Base-by-base conservation (phyloP, 305 asterid genomes). In the Fraxinus sp. region DNA sequence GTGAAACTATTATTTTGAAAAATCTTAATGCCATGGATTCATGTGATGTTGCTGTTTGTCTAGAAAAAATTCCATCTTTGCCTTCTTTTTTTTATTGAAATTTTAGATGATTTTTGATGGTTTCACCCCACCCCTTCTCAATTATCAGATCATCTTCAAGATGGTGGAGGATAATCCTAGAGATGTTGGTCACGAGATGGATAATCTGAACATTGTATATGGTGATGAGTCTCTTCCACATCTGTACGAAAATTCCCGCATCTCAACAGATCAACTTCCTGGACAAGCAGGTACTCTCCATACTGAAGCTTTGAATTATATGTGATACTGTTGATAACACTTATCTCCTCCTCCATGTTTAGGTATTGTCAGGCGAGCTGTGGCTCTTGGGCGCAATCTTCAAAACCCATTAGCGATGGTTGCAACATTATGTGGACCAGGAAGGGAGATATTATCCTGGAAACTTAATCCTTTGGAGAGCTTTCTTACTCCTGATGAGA, bases 161-260 rank as follows among this genome's bases (percentile, higher is more conserved):
- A 92, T 94, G 98, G 98, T 96, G 88, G 99, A 96, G 90, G 95
- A 94, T 86, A 93, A 94, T 89, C 99, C 99, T 22, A 93, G 98
- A 88, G 99, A 96, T 85, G 95, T 94, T 82, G 97, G 97, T 80
- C 96, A 89, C 46, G 98, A 92, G 91, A 91, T 96, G 97, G 98
- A 94, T 88, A 95, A 95, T 83, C 88, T 96, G 89, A 92, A 95
- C 85, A 86, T 96, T 80, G 92, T 93, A 64, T 96, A 93, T 79
- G 99, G 98, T 33, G 99, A 96, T 75, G 99, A 96, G 80, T 92
- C 98, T 88, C 96, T 96, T 75, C 96, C 99, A 2, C 99, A 91
- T 88, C 87, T 96, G 59, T 96, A 96, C 75, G 99, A 96, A 80
- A 96, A 96, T 87, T 93, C 98, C 83, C 97, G 96, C 59, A 86